A percentile compares a stretch with the other conserved stretches of the same genome.
phyloP scores from a whole-genome alignment of 768 basidiomycete species.

The Suillus subalutaceus region DNA sequence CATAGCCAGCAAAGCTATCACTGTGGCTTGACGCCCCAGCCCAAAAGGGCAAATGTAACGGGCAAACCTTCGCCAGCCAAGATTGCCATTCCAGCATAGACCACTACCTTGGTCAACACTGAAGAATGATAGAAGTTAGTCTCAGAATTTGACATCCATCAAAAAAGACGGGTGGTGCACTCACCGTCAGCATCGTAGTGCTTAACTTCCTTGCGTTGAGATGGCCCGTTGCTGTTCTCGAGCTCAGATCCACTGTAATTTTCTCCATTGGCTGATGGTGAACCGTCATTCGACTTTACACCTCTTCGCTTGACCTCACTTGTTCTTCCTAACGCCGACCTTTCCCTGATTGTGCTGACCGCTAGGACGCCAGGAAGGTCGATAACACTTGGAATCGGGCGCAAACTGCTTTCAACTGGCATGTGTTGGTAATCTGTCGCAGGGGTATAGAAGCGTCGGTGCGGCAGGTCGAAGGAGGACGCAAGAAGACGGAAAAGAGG shows the following conservation, averaged over 20 bases:
- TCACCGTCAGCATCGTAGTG: conserved; percentile 88
- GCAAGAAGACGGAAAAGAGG: conserved; percentile 81
- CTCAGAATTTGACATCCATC: background rate
- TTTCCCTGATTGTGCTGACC: conserved; percentile 43
- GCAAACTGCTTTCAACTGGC: conserved; percentile 60
- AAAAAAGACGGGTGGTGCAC: conserved; percentile 28
- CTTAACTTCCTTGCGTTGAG: conserved; percentile 41
- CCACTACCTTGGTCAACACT: conserved; percentile 90
- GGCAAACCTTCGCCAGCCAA: conserved; percentile 67
- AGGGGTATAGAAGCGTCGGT: conserved; percentile 86
- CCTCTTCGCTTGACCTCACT: conserved; percentile 31
- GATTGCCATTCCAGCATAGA: conserved; percentile 85
- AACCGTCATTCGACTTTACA: conserved; percentile 18
- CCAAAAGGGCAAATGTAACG: conserved; percentile 65
- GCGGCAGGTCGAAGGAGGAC: conserved; percentile 70
- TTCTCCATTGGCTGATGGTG: conserved; percentile 16
- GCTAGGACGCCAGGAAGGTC: conserved; percentile 61
- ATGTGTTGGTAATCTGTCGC: conserved; percentile 85
- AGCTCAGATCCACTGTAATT: conserved; percentile 27
- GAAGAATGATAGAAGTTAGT: conserved; percentile 9
- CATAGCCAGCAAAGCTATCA: conserved; percentile 14
- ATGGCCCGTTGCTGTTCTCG: conserved; percentile 33
- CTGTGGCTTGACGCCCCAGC: conserved; percentile 62
- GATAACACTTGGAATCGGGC: conserved; percentile 83
- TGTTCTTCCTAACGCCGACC: conserved; percentile 41